Base-by-base conservation (phyloP, 2,329 filamentous ascomycete genomes). In the Botryotinia calthae region DNA sequence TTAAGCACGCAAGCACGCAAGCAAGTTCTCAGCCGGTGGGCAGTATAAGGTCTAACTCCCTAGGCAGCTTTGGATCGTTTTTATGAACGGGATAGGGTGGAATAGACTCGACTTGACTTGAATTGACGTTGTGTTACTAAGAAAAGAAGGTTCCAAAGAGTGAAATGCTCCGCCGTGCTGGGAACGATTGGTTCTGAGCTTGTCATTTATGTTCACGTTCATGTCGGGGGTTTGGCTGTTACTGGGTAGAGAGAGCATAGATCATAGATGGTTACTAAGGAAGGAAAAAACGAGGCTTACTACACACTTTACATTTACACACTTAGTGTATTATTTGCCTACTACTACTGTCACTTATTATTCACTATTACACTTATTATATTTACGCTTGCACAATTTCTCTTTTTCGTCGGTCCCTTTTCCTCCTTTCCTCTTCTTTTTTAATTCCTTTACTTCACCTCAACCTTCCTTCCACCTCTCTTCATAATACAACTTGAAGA, bases 391-490 rank as follows among this genome's bases (percentile, higher is more conserved):
- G 37, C 44, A 66, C 28, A 54, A 54, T 69, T 69, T 58, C 40
- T 28, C 54, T 44, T 44, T 68, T 66, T 69, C 66, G 22, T 20
- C 68, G n/a, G 40, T 34, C 37, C 42, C 22, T 18, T 54, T n/a
- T 22, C 40, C 48, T 31, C 68, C 22, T 63, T 44, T 7, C 42
- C 34, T 63, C 44, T 58, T 42, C 37, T 42, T 31, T 58, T 48
- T 42, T 70, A 44, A 31, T 31, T 61, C 69, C 20, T 51, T 10
- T 9, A 67, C 54, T 65, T 34, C 66, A 64, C 63, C 54, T 46
- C n/a, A 67, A 63, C 75, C 74, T 61, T 71, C 72, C 18, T 64
- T 44, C 59, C 64, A 51, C 42, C 51, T 56, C 51, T 72, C 72
- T 34, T 70, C 72, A 46, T 70, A 67, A 72, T 44, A 71, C 31